A percentile compares a stretch with the other conserved stretches of the same genome.
phyloP scores from a whole-genome alignment of 805 yeast genomes.

The Saccharomycopsis oosterbeekiorum region DNA sequence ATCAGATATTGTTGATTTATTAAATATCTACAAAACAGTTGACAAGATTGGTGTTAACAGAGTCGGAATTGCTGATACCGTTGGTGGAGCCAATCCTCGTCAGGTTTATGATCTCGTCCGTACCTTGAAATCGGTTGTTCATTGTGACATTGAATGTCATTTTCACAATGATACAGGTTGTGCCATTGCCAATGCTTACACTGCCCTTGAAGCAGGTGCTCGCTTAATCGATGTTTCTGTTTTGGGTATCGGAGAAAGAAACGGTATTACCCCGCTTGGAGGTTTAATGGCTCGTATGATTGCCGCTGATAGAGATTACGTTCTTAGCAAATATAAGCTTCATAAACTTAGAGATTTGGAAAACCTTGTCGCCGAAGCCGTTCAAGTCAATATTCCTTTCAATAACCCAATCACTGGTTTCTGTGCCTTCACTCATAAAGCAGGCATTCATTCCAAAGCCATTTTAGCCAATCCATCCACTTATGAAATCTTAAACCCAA shows the following conservation, averaged over 20 bases:
- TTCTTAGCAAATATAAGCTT: slow-evolving; percentile 84
- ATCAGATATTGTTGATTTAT: slow-evolving; percentile 87
- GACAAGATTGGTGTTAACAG: slow-evolving; percentile 97
- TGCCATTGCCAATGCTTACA: slow-evolving; percentile 97
- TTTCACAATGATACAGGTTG: slow-evolving; percentile 99
- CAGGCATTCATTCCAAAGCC: slow-evolving; percentile 99
- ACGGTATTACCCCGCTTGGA: slow-evolving; percentile 95
- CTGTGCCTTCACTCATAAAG: slow-evolving; percentile 99
- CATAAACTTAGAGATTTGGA: slow-evolving; percentile 95
- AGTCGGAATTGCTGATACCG: slow-evolving; percentile 98
- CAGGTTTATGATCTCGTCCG: slow-evolving; percentile 95
- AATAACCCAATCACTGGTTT: slow-evolving; percentile 98
- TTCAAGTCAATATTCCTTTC: slow-evolving; percentile 93
- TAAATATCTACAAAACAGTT: slow-evolving; percentile 92
- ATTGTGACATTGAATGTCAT: slow-evolving; percentile 96
- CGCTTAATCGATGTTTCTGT: slow-evolving; percentile 89
- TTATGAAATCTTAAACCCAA: slow-evolving; percentile 91
- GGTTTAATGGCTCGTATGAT: slow-evolving; percentile 99
- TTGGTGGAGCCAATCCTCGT: slow-evolving; percentile 98
- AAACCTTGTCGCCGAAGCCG: slow-evolving; percentile 93
- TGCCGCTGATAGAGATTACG: slow-evolving; percentile 96
- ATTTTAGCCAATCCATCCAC: slow-evolving; percentile 97
- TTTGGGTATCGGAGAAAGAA: slow-evolving; percentile 97
- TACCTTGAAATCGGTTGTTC: slow-evolving; percentile 85
- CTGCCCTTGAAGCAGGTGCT: slow-evolving; percentile 97